A percentile compares a stretch with the other conserved stretches of the same genome.
Evolutionary conservation across 148 eudicot genomes (phyloP).

Genomic region (Spergularia bocconei): DNA sequence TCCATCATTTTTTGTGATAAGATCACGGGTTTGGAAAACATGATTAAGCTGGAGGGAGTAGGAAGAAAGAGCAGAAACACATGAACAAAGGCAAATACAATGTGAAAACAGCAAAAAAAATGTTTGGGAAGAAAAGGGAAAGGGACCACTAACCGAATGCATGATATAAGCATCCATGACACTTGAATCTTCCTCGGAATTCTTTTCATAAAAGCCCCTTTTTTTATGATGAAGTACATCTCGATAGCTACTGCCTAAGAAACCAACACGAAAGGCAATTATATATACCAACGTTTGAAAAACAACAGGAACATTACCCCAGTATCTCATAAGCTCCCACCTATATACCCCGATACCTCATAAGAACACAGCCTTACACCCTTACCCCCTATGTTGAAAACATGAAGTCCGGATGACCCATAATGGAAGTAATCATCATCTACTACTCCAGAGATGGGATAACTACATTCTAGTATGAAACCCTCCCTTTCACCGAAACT

Average conservation of each 20-base stretch:
- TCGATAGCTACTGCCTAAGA: conserved; percentile 70
- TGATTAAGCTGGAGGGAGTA: conserved; percentile 74
- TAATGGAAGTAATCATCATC: too few relatives aligned
- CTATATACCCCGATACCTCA: too few relatives aligned
- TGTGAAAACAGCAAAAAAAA: not conserved
- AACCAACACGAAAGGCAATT: conserved; percentile 18
- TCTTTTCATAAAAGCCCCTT: conserved; percentile 84
- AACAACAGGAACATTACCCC: not conserved
- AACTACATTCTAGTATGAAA: not conserved
- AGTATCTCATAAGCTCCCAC: not conserved
- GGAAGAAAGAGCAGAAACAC: conserved; percentile 10
- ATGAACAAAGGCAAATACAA: not conserved
- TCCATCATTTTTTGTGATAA: conserved; percentile 67
- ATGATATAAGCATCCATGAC: conserved; percentile 85
- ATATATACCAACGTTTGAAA: conserved; percentile 1
- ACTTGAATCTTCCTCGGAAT: conserved; percentile 70
- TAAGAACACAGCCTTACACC: too few relatives aligned
- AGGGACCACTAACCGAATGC: conserved; percentile 63
- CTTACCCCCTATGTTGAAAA: too few relatives aligned
- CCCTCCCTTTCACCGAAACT: not conserved
- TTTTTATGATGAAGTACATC: conserved; percentile 90
- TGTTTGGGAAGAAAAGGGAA: not conserved
- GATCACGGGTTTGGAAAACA: conserved; percentile 62
- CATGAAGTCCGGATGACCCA: too few relatives aligned
- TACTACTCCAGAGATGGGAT: not conserved